Base-by-base conservation (phyloP, 805 yeast species). In the Ogataea populi-albae region DNA sequence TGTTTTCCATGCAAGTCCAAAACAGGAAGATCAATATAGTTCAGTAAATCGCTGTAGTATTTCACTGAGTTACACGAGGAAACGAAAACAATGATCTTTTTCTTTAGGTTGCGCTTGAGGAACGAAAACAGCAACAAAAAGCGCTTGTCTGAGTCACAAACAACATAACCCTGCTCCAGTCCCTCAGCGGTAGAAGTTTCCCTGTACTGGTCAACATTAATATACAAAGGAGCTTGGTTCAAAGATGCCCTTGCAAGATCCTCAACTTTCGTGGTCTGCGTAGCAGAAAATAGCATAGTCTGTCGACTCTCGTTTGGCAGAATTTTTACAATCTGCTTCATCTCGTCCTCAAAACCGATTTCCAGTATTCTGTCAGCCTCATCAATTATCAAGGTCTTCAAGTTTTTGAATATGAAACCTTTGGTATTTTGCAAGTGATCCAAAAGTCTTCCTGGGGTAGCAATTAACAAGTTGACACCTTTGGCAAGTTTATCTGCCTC, bases 281-380 rank as follows among this genome's bases (percentile, higher is more conserved):
- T 93, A 31, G 99, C 99, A n/a, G 98, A 91, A 59, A 93, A 93
- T 46, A 93, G 68, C 98, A 93, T 91, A 26, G 95, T 75, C 64
- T 93, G 98, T 65, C 98, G 82, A 47, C 83, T 89, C 49, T 87
- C 91, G 43, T 78, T 83, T 29, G 98, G 98, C 54, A 93, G 69
- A 45, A 94, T 86, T 64, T 82, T 86, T 55, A 93, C 86, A 57
- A 93, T 93, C 65, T 93, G 98, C 61, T 76, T 84, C 98, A 93
- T 93, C 69, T 93, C 99, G 51, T 94, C 98, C 68, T 93, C 98
- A 67, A 93, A 93, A 44, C 98, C 98, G 55, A 89, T 88, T 62
- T 94, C 98, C 57, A 93, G 71, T 51, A 93, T 93, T 66, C 98
- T 79, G 62, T 93, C 99, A 27, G 99, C 99, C 66, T 93, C 99